Conservation (phyloP, 495 filamentous ascomycete genomes). For the Aspergillus heteromorphus region DNA sequence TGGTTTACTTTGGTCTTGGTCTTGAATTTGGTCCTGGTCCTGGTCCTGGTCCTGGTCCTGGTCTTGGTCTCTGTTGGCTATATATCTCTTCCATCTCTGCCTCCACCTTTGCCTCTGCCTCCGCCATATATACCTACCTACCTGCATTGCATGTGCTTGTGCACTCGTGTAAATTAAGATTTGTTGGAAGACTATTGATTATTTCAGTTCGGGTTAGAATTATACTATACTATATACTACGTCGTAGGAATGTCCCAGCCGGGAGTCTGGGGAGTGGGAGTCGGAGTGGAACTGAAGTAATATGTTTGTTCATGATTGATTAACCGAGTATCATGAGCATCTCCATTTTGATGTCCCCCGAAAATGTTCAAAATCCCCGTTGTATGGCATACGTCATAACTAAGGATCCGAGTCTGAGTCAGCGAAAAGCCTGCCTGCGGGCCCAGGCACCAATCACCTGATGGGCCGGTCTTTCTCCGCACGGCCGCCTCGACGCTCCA, state of each 20-base stretch:
- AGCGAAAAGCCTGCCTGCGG: constrained; percentile 14
- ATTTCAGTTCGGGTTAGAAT: constrained; percentile 6
- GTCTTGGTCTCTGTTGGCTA: constrained; percentile 14
- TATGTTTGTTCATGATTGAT: too few relatives aligned
- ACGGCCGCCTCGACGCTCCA: constrained; percentile 13
- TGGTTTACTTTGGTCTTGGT: too few relatives aligned
- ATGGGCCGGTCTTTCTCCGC: constrained; percentile 20
- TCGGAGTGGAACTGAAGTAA: too few relatives aligned
- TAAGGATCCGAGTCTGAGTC: constrained; percentile 20
- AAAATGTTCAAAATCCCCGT: too few relatives aligned
- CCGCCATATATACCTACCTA: too few relatives aligned
- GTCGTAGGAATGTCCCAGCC: too few relatives aligned
- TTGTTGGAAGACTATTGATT: too few relatives aligned
- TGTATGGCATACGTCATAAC: constrained; percentile 20
- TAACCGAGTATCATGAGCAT: too few relatives aligned
- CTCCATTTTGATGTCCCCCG: too few relatives aligned
- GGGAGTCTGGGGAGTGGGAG: too few relatives aligned
- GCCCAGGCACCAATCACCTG: constrained; percentile 28
- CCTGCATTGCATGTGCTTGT: constrained; percentile 19
- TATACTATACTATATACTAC: too few relatives aligned
- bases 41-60: constrained; percentile 19
- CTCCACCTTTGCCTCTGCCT: too few relatives aligned
- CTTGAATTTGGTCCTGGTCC: constrained; percentile 21
- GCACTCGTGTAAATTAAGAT: constrained; percentile 23
- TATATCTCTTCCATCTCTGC: constrained; percentile 13